phyloP scores from a whole-genome alignment of 345 rosid species.

The Trapa incisa region DNA sequence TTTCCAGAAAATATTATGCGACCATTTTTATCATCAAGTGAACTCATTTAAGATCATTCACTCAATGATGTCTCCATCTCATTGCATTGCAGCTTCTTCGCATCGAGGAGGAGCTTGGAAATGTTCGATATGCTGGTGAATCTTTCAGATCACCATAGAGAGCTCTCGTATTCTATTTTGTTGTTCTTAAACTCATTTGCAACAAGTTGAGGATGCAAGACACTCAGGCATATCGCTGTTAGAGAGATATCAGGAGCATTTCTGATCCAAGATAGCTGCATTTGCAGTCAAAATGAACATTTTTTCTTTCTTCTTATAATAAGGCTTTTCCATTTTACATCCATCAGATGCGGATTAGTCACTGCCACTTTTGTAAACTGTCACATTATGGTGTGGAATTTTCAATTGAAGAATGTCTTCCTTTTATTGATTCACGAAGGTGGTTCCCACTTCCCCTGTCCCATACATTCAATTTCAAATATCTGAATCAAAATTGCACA shows the following conservation, averaged over 20 bases:
- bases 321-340: background rate
- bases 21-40: background rate
- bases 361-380: background rate
- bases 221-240: background rate
- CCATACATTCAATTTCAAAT: background rate
- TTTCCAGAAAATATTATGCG: background rate
- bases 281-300: background rate
- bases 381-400: background rate
- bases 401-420: background rate
- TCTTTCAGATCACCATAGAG: conserved; percentile 76
- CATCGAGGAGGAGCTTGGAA: conserved; percentile 89
- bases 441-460: background rate
- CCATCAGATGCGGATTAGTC: background rate
- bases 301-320: background rate
- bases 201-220: background rate
- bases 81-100: conserved; percentile 77
- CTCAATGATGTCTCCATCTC: background rate
- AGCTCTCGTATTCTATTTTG: background rate
- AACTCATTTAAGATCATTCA: background rate
- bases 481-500: background rate
- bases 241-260: background rate
- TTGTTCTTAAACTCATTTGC: background rate
- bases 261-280: background rate
- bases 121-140: conserved; percentile 73
- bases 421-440: background rate